These are phyloP conservation scores for Cantharellus cinnabarinus DNA, from an alignment of 768 basidiomycete species.

Conservation along the genomic window DNA sequence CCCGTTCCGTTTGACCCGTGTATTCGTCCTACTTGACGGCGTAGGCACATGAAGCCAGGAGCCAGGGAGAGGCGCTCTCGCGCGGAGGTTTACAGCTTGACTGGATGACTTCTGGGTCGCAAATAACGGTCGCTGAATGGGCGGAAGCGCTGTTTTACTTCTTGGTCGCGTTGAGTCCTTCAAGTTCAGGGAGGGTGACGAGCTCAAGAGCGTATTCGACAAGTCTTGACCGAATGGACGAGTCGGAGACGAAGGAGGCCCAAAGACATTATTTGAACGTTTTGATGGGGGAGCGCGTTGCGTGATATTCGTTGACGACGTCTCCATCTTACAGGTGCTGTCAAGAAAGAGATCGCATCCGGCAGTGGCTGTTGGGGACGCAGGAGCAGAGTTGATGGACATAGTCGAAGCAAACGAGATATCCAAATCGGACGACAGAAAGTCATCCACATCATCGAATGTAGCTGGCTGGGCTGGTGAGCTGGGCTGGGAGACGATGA, in stretches of 20 bases:
- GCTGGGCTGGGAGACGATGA: constrained; percentile 7
- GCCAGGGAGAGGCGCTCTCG: constrained; percentile 1
- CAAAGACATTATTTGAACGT: neutral
- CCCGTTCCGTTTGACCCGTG: constrained; percentile 6
- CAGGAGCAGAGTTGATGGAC: constrained; percentile 52
- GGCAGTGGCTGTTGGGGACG: constrained; percentile 1
- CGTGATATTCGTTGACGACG: constrained; percentile 3
- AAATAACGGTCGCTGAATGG: constrained; percentile 1
- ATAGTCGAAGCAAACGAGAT: constrained; percentile 67
- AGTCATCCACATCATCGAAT: constrained; percentile 4
- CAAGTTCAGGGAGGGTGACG: neutral
- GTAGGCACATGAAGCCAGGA: neutral
- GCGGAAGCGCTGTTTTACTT: neutral
- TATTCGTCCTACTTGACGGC: neutral
- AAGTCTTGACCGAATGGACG: constrained; percentile 7
- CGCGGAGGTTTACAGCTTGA: neutral
- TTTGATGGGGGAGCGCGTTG: neutral
- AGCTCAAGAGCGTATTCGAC: constrained; percentile 1
- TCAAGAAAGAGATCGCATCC: neutral
- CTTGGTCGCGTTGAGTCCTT: neutral
- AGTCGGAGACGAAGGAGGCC: neutral
- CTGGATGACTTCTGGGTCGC: constrained; percentile 1
- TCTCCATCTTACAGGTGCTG: constrained; percentile 2
- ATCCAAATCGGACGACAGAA: constrained; percentile 23
- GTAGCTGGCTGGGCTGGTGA: constrained; percentile 2